phyloP scores from a whole-genome alignment of 2,329 filamentous ascomycete species.

The Pleomassaria siparia region DNA sequence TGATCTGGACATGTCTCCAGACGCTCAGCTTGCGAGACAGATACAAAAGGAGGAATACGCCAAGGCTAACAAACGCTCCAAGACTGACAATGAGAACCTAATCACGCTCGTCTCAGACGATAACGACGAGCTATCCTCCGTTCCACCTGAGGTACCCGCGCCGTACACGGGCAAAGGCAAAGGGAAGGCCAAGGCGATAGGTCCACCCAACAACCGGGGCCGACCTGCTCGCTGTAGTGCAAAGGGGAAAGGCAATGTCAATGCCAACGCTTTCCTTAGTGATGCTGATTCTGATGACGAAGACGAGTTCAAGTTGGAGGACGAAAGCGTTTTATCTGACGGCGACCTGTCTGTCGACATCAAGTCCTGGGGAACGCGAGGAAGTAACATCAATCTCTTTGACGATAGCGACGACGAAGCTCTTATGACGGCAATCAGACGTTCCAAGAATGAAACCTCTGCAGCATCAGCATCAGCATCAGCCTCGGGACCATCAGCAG shows the following conservation, averaged over 20 bases:
- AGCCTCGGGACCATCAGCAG: not conserved
- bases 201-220: conserved; percentile 11
- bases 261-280: conserved; percentile 19
- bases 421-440: conserved; percentile 13
- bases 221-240: conserved; percentile 24
- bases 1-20: conserved; percentile 42
- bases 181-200: conserved; percentile 26
- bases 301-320: conserved; percentile 29
- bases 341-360: conserved; percentile 18
- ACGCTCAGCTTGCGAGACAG: conserved; percentile 57
- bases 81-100: conserved; percentile 18
- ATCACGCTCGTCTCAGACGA: conserved; percentile 22
- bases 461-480: not conserved
- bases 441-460: not conserved
- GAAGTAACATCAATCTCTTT: conserved; percentile 5
- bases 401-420: conserved; percentile 33
- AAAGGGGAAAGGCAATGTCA: conserved; percentile 17
- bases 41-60: conserved; percentile 58
- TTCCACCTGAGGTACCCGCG: not conserved
- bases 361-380: not conserved
- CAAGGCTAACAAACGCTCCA: conserved; percentile 41
- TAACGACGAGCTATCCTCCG: conserved; percentile 21
- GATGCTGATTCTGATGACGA: conserved; percentile 29
- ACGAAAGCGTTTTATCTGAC: conserved; percentile 16
- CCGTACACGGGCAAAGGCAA: conserved; percentile 24